Conservation (phyloP, 2,329 filamentous ascomycete genomes). For the Epichloe brachyelytri region DNA sequence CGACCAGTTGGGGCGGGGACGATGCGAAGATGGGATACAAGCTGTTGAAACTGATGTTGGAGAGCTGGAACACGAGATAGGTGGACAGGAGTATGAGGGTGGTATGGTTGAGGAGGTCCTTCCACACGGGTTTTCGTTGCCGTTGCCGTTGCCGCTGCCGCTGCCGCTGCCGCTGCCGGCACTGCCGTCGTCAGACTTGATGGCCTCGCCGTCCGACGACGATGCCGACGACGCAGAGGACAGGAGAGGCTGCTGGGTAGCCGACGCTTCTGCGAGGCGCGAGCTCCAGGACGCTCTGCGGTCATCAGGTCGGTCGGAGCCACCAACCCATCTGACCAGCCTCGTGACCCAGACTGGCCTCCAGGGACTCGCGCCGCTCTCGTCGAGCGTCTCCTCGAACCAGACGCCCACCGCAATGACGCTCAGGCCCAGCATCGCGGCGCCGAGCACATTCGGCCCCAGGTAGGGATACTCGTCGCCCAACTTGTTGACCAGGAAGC, state of each 20-base stretch:
- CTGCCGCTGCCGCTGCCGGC: slow-evolving; percentile 14
- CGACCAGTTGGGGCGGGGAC: slow-evolving; percentile 64
- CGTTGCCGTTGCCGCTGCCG: slow-evolving; percentile 7
- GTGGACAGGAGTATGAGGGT: slow-evolving; percentile 71
- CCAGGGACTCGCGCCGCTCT: slow-evolving; percentile 16
- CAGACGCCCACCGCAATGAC: slow-evolving; percentile 65
- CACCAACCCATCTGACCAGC: slow-evolving; percentile 16
- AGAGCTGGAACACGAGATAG: slow-evolving; percentile 86
- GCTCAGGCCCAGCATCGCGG: slow-evolving; percentile 57
- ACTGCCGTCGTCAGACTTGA: slow-evolving; percentile 12
- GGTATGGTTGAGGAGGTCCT: slow-evolving; percentile 61
- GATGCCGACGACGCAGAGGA: slow-evolving; percentile 13
- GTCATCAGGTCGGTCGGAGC: slow-evolving; percentile 7
- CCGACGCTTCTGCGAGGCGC: slow-evolving; percentile 18
- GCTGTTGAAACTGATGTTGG: slow-evolving; percentile 91
- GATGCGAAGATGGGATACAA: slow-evolving; percentile 89
- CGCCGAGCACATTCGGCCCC: slow-evolving; percentile 68
- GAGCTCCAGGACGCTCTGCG: slow-evolving; percentile 24
- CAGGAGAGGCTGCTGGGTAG: slow-evolving; percentile 18
- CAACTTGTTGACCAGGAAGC: slow-evolving; percentile 57
- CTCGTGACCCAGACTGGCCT: slow-evolving; percentile 21
- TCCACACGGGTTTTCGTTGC: slow-evolving; percentile 27
- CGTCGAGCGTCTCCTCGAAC: slow-evolving; percentile 62
- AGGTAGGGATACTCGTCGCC: slow-evolving; percentile 65
- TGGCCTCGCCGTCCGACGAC: not conserved